Percentiles rank a stretch among this genome's conserved stretches.
Evolutionary conservation across 2,329 filamentous ascomycete genomes (phyloP).

Genomic region (Immersiporthe knoxdaviesiana): DNA sequence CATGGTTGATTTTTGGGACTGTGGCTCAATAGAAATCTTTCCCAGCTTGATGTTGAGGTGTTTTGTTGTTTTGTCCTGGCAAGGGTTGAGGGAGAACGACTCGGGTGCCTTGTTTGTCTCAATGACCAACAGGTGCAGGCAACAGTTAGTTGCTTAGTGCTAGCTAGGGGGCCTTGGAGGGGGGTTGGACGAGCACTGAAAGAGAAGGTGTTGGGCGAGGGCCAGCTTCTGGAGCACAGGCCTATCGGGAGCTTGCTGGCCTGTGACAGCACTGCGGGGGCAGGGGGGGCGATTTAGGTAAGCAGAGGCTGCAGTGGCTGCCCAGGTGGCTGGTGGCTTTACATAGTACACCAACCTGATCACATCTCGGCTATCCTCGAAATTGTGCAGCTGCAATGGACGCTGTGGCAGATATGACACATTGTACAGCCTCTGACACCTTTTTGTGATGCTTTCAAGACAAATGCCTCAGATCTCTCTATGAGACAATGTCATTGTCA

Average conservation of each 20-base stretch:
- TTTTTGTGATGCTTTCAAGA: background rate
- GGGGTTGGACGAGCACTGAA: background rate
- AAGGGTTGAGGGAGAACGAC: background rate
- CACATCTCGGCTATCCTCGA: background rate
- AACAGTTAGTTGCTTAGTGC: background rate
- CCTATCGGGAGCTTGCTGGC: slow-evolving; percentile 17
- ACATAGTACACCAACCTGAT: background rate
- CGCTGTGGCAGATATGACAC: background rate
- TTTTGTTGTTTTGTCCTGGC: background rate
- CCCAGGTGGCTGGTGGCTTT: background rate
- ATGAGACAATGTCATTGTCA: background rate
- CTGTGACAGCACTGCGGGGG: slow-evolving; percentile 8
- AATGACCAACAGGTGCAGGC: slow-evolving; percentile 6
- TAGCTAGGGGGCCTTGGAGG: too few relatives aligned
- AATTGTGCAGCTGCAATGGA: background rate
- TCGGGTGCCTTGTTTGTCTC: slow-evolving; percentile 19
- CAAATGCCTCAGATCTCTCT: background rate
- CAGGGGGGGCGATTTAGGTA: slow-evolving; percentile 6
- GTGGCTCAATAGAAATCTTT: background rate
- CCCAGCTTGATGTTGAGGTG: background rate
- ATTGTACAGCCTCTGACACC: background rate
- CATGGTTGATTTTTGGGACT: slow-evolving; percentile 43
- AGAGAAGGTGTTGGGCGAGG: slow-evolving; percentile 2
- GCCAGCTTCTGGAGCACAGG: slow-evolving; percentile 2
- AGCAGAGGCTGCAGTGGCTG: slow-evolving; percentile 3